These are phyloP conservation scores for Aspergillus baeticus DNA, from an alignment of 495 filamentous ascomycete genomes.

Conservation along the genomic window DNA sequence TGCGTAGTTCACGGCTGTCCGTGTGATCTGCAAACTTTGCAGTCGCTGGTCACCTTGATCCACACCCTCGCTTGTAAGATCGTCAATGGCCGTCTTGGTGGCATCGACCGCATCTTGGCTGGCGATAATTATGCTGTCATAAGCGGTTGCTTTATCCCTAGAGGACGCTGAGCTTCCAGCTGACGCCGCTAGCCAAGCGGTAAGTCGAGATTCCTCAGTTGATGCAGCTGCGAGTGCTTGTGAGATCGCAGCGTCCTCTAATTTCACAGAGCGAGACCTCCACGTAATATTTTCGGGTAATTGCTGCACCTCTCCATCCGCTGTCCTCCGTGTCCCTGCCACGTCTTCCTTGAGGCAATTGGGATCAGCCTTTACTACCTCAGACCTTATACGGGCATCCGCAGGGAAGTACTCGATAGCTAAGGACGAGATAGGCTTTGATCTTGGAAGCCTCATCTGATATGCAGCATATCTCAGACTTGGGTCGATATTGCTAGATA, in stretches of 20 bases:
- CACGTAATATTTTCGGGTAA: slow-evolving; percentile 79
- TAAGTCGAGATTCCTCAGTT: slow-evolving; percentile 53
- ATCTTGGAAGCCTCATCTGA: slow-evolving; percentile 80
- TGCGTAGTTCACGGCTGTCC: slow-evolving; percentile 88
- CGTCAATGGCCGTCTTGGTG: slow-evolving; percentile 89
- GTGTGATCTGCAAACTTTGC: slow-evolving; percentile 90
- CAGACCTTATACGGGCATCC: slow-evolving; percentile 58
- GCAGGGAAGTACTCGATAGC: slow-evolving; percentile 71
- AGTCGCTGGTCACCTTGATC: slow-evolving; percentile 81
- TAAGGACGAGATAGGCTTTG: slow-evolving; percentile 73
- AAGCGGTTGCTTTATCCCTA: slow-evolving; percentile 71
- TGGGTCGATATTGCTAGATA: slow-evolving; percentile 84
- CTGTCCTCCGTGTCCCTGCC: slow-evolving; percentile 53
- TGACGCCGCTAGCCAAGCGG: slow-evolving; percentile 38
- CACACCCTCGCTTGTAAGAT: slow-evolving; percentile 77
- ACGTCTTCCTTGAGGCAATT: slow-evolving; percentile 63
- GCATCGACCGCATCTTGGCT: slow-evolving; percentile 95
- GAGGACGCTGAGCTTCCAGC: slow-evolving; percentile 38
- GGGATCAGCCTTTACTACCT: slow-evolving; percentile 72
- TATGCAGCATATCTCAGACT: slow-evolving; percentile 94
- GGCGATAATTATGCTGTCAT: slow-evolving; percentile 84
- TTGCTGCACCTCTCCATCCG: slow-evolving; percentile 50
- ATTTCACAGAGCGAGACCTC: slow-evolving; percentile 81
- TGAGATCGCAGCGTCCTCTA: slow-evolving; percentile 92
- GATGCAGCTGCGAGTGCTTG: slow-evolving; percentile 62